Conservation (phyloP, 2,329 filamentous ascomycete species). For the Talaromyces sp. region DNA sequence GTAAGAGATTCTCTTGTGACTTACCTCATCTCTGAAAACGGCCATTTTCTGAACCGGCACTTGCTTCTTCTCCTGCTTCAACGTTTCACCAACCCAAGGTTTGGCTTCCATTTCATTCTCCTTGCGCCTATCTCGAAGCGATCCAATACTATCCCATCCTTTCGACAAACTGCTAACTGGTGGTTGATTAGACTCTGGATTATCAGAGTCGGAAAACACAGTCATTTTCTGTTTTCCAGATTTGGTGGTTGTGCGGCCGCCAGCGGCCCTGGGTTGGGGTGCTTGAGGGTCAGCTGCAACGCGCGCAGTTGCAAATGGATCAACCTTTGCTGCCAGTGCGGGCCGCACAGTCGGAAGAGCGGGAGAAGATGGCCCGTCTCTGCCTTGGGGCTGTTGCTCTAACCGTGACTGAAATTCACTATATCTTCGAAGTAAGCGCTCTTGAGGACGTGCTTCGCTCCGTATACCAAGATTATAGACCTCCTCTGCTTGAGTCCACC, state of each 20-base stretch:
- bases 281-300: slow-evolving; percentile 64
- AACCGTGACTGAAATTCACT: slow-evolving; percentile 81
- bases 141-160: slow-evolving; percentile 90
- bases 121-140: slow-evolving; percentile 82
- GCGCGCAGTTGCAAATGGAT: slow-evolving; percentile 63
- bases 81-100: slow-evolving; percentile 86
- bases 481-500: slow-evolving; percentile 89
- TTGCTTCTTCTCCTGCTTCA: slow-evolving; percentile 82
- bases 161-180: slow-evolving; percentile 53
- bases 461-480: slow-evolving; percentile 88
- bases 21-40: slow-evolving; percentile 95
- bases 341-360: slow-evolving; percentile 78
- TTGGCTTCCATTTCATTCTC: slow-evolving; percentile 83
- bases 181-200: slow-evolving; percentile 53
- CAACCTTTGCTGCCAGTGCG: slow-evolving; percentile 76
- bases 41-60: slow-evolving; percentile 72
- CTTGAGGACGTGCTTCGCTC: slow-evolving; percentile 74
- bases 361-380: slow-evolving; percentile 70
- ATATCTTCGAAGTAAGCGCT: slow-evolving; percentile 81
- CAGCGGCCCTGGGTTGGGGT: slow-evolving; percentile 47
- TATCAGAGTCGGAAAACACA: slow-evolving; percentile 78
- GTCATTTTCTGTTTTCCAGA: slow-evolving; percentile 74
- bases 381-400: slow-evolving; percentile 59
- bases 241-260: slow-evolving; percentile 52
- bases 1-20: slow-evolving; percentile 42